Evolutionary conservation across 176 grass and related monocot genomes (phyloP).

Genomic region (Poa annua): DNA sequence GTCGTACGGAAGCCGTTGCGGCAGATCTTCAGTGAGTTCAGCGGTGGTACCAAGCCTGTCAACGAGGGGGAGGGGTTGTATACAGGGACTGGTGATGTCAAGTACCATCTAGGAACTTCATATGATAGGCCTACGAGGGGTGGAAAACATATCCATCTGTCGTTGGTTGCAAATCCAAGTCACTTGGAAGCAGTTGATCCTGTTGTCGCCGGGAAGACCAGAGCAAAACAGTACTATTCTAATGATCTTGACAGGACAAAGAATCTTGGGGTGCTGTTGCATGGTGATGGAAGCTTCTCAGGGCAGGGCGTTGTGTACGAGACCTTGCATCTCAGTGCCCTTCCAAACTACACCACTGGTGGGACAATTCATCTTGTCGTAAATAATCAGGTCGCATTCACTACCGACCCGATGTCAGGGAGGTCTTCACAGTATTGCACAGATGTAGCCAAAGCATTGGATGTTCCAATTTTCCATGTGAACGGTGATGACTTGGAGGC

Average conservation of each 20-base stretch:
- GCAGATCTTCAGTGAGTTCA: conserved; percentile 98
- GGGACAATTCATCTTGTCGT: conserved; percentile 88
- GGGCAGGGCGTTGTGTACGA: conserved; percentile 98
- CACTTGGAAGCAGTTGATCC: conserved; percentile 96
- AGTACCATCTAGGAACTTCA: conserved; percentile 96
- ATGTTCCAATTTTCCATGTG: conserved; percentile 92
- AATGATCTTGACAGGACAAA: conserved; percentile 95
- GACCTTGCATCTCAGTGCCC: conserved; percentile 93
- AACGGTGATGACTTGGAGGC: conserved; percentile 98
- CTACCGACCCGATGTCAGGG: conserved; percentile 68
- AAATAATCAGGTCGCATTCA: conserved; percentile 83
- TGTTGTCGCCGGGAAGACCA: conserved; percentile 90
- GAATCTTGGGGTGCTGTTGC: conserved; percentile 80
- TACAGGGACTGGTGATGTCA: conserved; percentile 96
- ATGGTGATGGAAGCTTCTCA: conserved; percentile 98
- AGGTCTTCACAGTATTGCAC: conserved; percentile 85
- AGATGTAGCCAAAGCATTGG: conserved; percentile 79
- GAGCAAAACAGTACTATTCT: conserved; percentile 93
- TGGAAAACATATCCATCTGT: conserved; percentile 90
- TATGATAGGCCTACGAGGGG: conserved; percentile 93
- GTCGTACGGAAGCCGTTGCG: conserved; percentile 90
- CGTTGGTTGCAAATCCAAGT: conserved; percentile 90
- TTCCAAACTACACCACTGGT: conserved; percentile 92
- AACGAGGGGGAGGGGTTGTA: conserved; percentile 84
- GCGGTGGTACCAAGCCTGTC: conserved; percentile 87